These are phyloP conservation scores for Clarkia xantiana DNA, from an alignment of 345 rosid genomes.

Conservation along the genomic window DNA sequence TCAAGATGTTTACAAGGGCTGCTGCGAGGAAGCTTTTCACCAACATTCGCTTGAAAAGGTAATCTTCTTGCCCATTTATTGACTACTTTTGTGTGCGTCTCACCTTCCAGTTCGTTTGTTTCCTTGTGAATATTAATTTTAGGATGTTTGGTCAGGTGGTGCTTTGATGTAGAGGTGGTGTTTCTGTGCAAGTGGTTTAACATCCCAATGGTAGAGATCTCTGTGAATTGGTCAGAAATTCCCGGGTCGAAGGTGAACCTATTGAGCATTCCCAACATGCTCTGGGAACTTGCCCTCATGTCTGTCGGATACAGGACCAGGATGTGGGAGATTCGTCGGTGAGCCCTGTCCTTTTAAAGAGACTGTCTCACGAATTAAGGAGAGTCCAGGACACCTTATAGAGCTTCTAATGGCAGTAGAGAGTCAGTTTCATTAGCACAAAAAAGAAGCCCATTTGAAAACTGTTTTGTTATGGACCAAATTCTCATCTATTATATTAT, in stretches of 20 bases:
- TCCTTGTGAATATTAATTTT: too few species aligned
- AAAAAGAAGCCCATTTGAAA: too few species aligned
- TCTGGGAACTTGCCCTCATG: conserved; percentile 93
- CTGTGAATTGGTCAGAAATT: conserved; percentile 90
- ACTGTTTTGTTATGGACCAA: too few species aligned
- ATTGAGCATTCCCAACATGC: conserved; percentile 89
- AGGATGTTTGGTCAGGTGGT: conserved; percentile 65
- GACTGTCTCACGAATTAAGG: too few species aligned
- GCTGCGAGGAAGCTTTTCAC: conserved; percentile 92
- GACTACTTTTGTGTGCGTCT: too few species aligned
- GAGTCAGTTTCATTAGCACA: too few species aligned
- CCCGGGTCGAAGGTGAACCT: conserved; percentile 92
- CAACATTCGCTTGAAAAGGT: conserved; percentile 80
- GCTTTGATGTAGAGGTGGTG: conserved; percentile 92
- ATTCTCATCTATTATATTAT: too few species aligned
- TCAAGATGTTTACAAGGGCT: conserved; percentile 97
- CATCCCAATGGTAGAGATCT: conserved; percentile 67
- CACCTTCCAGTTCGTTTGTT: too few species aligned
- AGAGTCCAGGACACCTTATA: too few species aligned
- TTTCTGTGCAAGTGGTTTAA: conserved; percentile 71
- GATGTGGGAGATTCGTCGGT: conserved; percentile 49
- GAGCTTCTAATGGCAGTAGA: too few species aligned
- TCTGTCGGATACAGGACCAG: conserved; percentile 75
- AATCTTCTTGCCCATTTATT: not conserved
- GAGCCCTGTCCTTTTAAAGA: conserved; percentile 9